Evolutionary conservation across 2,329 filamentous ascomycete species (phyloP).

Genomic region (Xylariaceae sp.): DNA sequence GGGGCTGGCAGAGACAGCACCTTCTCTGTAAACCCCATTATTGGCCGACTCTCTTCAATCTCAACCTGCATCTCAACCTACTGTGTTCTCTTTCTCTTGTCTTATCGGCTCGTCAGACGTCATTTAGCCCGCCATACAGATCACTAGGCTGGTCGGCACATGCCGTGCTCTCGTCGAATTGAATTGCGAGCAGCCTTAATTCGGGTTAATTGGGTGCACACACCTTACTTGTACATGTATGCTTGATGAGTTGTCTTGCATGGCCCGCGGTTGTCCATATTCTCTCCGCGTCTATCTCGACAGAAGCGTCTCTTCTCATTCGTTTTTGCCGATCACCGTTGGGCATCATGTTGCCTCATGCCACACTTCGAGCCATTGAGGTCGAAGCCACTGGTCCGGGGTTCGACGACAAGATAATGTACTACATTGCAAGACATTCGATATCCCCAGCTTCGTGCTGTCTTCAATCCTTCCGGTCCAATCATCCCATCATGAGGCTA

Average conservation of each 20-base stretch:
- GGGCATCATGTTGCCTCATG: slow-evolving; percentile 15
- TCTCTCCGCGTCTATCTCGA: slow-evolving; percentile 20
- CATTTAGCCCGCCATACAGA: too few species aligned
- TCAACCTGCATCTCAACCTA: too few species aligned
- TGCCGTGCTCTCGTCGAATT: slow-evolving; percentile 9
- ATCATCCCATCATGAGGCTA: slow-evolving; percentile 6
- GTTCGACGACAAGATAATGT: too few species aligned
- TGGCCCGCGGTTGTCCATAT: slow-evolving; percentile 19
- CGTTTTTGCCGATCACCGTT: slow-evolving; percentile 25
- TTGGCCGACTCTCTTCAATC: too few species aligned
- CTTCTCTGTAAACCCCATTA: too few species aligned
- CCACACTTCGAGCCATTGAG: too few species aligned
- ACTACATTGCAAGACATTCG: neutral
- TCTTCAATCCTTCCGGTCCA: slow-evolving; percentile 6
- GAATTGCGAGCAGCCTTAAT: slow-evolving; percentile 24
- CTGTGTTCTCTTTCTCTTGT: too few species aligned
- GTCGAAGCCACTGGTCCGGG: too few species aligned
- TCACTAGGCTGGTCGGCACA: too few species aligned
- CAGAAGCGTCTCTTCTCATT: slow-evolving; percentile 12
- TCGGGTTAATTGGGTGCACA: slow-evolving; percentile 9
- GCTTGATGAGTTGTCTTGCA: slow-evolving; percentile 30
- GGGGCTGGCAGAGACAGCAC: too few species aligned
- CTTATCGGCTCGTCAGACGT: too few species aligned
- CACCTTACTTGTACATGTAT: slow-evolving; percentile 11
- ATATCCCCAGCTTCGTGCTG: slow-evolving; percentile 2